phyloP scores from a whole-genome alignment of 495 filamentous ascomycete species.

The Neurospora hispaniola region DNA sequence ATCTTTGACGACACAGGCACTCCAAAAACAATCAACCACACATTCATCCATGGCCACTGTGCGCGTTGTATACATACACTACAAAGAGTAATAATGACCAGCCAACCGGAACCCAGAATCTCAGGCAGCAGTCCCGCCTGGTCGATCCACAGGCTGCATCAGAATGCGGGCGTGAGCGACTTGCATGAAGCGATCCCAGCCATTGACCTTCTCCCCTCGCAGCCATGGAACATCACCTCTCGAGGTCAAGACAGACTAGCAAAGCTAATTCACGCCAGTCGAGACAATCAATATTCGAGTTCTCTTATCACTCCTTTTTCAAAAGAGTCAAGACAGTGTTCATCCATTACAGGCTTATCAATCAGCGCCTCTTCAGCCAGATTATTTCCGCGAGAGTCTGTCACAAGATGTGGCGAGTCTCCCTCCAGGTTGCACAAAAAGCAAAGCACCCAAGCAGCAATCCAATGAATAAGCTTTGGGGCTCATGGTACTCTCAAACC shows the following conservation, averaged over 20 bases:
- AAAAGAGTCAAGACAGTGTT: neutral
- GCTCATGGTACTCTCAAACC: neutral
- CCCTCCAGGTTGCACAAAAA: neutral
- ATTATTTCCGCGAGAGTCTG: neutral
- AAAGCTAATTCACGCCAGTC: neutral
- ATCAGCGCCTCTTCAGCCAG: neutral
- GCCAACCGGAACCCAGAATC: neutral
- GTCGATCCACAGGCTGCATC: neutral
- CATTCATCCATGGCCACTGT: neutral
- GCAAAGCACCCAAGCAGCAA: neutral
- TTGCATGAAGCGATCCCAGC: neutral
- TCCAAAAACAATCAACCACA: neutral
- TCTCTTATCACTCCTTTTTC: neutral
- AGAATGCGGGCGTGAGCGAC: neutral
- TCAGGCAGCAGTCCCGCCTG: neutral
- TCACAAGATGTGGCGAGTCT: neutral
- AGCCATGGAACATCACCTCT: neutral
- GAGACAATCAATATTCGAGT: neutral
- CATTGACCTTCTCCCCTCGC: neutral
- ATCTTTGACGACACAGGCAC: neutral
- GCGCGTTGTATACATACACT: neutral
- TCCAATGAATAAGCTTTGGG: neutral
- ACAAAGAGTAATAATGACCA: neutral
- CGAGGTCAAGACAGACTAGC: neutral
- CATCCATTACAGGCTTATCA: neutral